Conservation (phyloP, 164 flowering plant genomes). For the Santalum album region DNA sequence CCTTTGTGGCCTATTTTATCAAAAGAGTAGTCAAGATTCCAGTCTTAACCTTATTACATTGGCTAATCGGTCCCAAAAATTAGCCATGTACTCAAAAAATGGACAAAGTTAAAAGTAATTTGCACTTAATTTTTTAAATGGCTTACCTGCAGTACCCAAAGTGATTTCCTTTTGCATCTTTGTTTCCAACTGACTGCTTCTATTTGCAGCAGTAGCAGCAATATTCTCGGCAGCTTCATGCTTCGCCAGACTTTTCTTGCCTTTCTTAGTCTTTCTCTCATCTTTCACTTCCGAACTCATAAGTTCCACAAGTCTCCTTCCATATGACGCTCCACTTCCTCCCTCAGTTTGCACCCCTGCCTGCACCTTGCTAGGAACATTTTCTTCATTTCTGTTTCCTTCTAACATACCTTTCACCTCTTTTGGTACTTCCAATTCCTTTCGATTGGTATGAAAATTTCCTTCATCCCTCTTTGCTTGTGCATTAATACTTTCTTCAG, state of each 20-base stretch:
- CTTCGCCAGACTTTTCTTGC: not conserved
- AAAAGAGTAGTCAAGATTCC: not conserved
- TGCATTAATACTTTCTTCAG: not conserved
- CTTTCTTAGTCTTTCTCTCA: not conserved
- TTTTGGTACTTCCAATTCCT: not conserved
- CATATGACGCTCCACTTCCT: not conserved
- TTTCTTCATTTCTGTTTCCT: not conserved
- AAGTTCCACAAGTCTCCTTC: not conserved
- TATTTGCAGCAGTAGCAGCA: not conserved
- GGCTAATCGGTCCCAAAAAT: too few species aligned
- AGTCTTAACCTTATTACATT: too few species aligned
- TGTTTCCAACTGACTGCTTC: not conserved
- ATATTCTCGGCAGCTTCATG: not conserved
- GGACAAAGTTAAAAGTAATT: too few species aligned
- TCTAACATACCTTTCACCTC: not conserved
- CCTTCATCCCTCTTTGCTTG: not conserved
- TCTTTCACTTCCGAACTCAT: not conserved
- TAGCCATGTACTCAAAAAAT: too few species aligned
- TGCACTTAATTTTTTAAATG: too few species aligned
- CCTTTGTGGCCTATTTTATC: not conserved
- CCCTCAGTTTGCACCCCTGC: not conserved
- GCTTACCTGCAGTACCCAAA: conserved; percentile 9
- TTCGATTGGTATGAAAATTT: not conserved
- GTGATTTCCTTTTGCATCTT: not conserved
- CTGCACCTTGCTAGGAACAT: not conserved